Evolutionary conservation across 1,139 yeast species (phyloP).

Genomic region (Scheffersomyces cryptocercus): DNA sequence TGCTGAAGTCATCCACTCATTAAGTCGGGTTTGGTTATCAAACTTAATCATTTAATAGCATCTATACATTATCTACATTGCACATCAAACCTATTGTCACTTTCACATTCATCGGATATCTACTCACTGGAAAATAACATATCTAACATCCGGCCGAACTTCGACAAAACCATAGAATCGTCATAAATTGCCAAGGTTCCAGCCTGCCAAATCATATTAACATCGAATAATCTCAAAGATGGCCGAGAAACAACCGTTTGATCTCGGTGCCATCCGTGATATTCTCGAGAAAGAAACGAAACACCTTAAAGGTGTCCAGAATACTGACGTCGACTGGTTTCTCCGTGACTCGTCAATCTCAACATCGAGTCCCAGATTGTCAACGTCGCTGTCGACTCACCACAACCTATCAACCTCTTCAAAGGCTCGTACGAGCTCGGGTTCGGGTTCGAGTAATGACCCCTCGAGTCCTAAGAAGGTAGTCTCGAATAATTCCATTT

Average conservation of each 20-base stretch:
- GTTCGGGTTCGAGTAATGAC: not conserved
- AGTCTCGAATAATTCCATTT: conserved; percentile 1
- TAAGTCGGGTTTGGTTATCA: no score
- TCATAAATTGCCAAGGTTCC: no score
- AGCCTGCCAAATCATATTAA: no score
- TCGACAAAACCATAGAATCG: no score
- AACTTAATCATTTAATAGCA: no score
- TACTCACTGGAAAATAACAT: no score
- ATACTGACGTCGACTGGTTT: conserved; percentile 52
- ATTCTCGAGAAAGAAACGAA: conserved; percentile 13
- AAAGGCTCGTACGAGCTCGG: not conserved
- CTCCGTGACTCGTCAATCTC: conserved; percentile 32
- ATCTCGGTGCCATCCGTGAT: conserved; percentile 14
- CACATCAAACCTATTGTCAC: no score
- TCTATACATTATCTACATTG: no score
- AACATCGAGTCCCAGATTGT: not conserved
- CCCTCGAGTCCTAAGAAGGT: not conserved
- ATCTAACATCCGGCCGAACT: no score
- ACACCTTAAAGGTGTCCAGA: conserved; percentile 29
- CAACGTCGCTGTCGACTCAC: not conserved
- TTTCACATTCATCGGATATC: no score
- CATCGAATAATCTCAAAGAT: no score
- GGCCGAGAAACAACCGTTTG: conserved; percentile 4
- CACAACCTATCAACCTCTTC: not conserved
- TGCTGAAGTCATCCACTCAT: no score